Evolutionary conservation across 306 rosid genomes (phyloP).

Genomic region (Quercus agrifolia): DNA sequence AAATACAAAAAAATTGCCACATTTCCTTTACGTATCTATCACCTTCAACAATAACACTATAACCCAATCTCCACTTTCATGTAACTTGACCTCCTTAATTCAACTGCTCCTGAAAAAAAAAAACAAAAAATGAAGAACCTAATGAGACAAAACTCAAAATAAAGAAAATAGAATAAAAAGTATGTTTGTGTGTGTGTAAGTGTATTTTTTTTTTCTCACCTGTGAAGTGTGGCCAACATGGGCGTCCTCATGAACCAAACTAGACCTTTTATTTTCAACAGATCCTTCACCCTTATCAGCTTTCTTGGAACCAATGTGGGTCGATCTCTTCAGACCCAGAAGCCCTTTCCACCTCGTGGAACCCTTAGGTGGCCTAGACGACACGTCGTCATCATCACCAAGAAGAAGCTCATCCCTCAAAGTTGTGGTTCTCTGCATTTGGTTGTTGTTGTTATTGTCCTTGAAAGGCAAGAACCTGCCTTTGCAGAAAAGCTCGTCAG

Average conservation of each 20-base stretch:
- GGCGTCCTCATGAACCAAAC: conserved; percentile 32
- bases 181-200: no score
- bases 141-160: conserved; percentile 3
- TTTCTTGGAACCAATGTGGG: conserved; percentile 64
- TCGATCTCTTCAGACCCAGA: conserved; percentile 64
- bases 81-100: conserved; percentile 48
- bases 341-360: conserved; percentile 75
- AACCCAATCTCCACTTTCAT: conserved; percentile 46
- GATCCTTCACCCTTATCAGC: conserved; percentile 36
- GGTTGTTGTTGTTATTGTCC: conserved; percentile 37
- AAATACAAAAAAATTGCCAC: not conserved
- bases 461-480: conserved; percentile 80
- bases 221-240: conserved; percentile 35
- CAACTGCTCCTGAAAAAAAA: conserved; percentile 44
- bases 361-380: conserved; percentile 62
- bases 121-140: not conserved
- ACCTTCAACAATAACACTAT: conserved; percentile 27
- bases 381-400: conserved; percentile 36
- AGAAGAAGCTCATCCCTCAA: conserved; percentile 78
- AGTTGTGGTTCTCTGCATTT: conserved; percentile 57
- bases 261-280: conserved; percentile 31
- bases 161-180: not conserved
- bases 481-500: conserved; percentile 87
- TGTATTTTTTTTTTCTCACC: conserved; percentile 24
- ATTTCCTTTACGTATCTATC: conserved; percentile 40